Conservation (phyloP, 495 filamentous ascomycete species). For the Astrothelium macrocarpum region DNA sequence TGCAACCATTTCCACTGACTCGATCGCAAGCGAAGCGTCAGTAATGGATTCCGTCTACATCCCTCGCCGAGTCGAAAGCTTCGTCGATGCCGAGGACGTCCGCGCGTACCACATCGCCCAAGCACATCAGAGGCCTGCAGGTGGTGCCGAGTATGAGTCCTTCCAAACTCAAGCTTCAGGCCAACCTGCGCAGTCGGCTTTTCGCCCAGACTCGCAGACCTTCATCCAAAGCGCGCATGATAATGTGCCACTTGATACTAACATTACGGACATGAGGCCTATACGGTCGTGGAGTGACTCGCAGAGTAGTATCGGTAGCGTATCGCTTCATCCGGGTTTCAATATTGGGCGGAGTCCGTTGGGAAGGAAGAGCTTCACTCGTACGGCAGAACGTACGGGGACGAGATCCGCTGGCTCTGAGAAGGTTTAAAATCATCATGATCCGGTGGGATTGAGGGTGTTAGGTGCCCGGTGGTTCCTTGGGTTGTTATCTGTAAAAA, state of each 20-base stretch:
- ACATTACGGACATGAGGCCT: slow-evolving; percentile 13
- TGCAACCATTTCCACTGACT: slow-evolving; percentile 54
- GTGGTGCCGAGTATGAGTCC: slow-evolving; percentile 29
- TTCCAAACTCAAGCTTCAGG: neutral
- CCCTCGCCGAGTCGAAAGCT: slow-evolving; percentile 67
- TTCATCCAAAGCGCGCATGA: neutral
- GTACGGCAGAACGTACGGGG: slow-evolving; percentile 14
- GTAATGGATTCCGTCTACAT: slow-evolving; percentile 56
- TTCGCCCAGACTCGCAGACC: neutral
- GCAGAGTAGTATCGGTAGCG: neutral
- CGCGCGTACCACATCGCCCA: slow-evolving; percentile 23
- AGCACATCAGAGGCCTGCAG: slow-evolving; percentile 25
- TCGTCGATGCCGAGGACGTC: slow-evolving; percentile 44
- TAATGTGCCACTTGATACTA: neutral
- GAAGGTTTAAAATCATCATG: neutral
- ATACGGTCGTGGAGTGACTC: neutral
- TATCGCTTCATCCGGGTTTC: neutral
- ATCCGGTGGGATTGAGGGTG: neutral
- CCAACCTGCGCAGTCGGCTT: neutral
- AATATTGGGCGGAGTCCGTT: slow-evolving; percentile 24
- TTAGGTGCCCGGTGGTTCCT: too few relatives aligned
- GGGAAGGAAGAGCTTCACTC: slow-evolving; percentile 27
- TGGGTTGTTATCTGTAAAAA: too few relatives aligned
- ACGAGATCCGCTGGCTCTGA: neutral
- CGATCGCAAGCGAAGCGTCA: slow-evolving; percentile 50